Base-by-base conservation (phyloP, 345 rosid genomes). In the Cardamine occulta region DNA sequence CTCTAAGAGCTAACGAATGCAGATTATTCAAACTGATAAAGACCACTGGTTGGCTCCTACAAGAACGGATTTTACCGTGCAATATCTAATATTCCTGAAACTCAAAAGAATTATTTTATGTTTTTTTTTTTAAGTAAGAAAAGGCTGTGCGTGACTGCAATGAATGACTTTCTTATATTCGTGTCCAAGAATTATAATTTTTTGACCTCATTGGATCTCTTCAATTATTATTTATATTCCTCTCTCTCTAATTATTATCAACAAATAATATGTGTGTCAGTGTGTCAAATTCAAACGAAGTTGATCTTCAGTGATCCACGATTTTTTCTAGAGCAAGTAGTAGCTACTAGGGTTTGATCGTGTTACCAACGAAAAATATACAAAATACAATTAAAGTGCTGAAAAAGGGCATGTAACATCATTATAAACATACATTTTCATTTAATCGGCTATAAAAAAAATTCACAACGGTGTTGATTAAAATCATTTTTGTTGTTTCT, bases 251-350 rank as follows among this genome's bases (percentile, higher is more conserved):
- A 40, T 68, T 68, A 68, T 40, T 69, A 21, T 61, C 49, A 68
- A 62, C 45, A 67, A 49, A 59, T 67, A 67, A 29, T 57, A 60
- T 60, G 18, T 75, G 68, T 59, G 74, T 75, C 79, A 68, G 79
- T 66, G 68, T 57, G 37, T 64, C 18, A 18, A 48, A 66, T 58
- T 6, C 62, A 75, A 67, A 42, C 34, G 55, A 59, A 49, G 62
- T 75, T 15, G 79, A 75, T 75, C 47, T 23, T 39, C 37, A 10
- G 17, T 44, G 21, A 44, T 23, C 63, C 63, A 55, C 73, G 52
- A 40, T 18, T 18, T 26, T 74, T 18, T 59, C 28, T 48, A 35
- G 42, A 59, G 59, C 56, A 18, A 21, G 7, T 15, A 44, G 47
- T 14, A 72, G 17, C 55, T 63, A 63, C 53, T 73, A 73, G 63